A percentile compares a stretch with the other conserved stretches of the same genome.
Conservation (phyloP, 805 yeast genomes). For the Brettanomyces custersianus region DNA sequence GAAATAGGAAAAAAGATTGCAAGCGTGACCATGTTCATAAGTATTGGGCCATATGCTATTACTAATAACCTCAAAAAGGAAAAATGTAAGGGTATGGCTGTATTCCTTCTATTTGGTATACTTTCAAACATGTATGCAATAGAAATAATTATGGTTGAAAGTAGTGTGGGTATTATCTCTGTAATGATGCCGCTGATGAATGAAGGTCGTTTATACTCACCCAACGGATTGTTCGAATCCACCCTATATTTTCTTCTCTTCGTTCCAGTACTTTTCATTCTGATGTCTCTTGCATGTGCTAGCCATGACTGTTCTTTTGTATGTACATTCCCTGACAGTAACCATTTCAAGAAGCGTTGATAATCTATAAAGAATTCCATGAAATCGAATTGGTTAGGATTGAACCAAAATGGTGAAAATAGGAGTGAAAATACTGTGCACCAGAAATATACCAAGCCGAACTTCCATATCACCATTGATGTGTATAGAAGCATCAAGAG, state of each 20-base stretch:
- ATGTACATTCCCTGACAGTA: conserved; percentile 42
- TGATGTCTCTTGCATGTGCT: conserved; percentile 36
- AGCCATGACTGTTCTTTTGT: conserved; percentile 32
- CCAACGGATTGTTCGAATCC: conserved; percentile 29
- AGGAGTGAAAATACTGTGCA: conserved; percentile 56
- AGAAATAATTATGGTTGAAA: conserved; percentile 27
- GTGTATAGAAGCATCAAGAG: conserved; percentile 45
- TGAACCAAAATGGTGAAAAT: conserved; percentile 64
- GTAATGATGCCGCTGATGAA: conserved; percentile 32
- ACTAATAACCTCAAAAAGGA: conserved; percentile 35
- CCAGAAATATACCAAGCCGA: conserved; percentile 61
- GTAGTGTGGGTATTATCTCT: conserved; percentile 30
- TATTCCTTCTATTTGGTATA: conserved; percentile 38
- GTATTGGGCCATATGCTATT: conserved; percentile 39
- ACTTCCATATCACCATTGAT: conserved; percentile 55
- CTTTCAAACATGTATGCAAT: conserved; percentile 46
- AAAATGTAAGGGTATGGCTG: conserved; percentile 27
- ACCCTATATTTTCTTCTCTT: conserved; percentile 33
- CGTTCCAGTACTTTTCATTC: conserved; percentile 51
- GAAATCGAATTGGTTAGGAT: conserved; percentile 70
- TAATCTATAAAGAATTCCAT: conserved; percentile 66
- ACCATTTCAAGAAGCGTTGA: conserved; percentile 41
- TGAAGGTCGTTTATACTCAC: conserved; percentile 38
- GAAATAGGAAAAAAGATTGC: conserved; percentile 36
- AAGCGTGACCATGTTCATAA: conserved; percentile 32